These are phyloP conservation scores for Corylus heterophylla DNA, from an alignment of 306 rosid species.

Conservation along the genomic window DNA sequence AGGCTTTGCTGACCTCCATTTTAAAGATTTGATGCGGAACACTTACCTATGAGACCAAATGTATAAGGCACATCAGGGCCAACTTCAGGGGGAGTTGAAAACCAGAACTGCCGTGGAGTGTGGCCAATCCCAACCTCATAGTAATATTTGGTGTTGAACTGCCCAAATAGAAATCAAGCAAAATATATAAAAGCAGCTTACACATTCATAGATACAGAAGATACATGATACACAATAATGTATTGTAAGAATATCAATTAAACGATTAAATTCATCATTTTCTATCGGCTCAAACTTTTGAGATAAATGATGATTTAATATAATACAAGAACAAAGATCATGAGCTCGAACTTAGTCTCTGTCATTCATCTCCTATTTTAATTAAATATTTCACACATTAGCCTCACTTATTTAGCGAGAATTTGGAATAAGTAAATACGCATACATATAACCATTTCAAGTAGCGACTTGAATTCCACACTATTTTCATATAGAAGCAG, in stretches of 20 bases:
- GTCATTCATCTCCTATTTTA: too few species aligned
- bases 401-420: too few species aligned
- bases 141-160: slow-evolving; percentile 76
- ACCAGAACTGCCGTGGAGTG: slow-evolving; percentile 70
- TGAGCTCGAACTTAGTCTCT: too few species aligned
- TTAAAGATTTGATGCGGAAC: neutral
- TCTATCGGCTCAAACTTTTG: too few species aligned
- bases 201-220: neutral
- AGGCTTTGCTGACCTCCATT: neutral
- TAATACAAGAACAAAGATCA: too few species aligned
- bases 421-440: too few species aligned
- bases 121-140: slow-evolving; percentile 68
- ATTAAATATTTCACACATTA: too few species aligned
- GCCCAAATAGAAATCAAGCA: slow-evolving; percentile 8
- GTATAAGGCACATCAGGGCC: slow-evolving; percentile 93
- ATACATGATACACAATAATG: neutral
- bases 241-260: too few species aligned
- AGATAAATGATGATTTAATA: too few species aligned
- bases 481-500: neutral
- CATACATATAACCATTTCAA: neutral
- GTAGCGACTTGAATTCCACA: neutral
- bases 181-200: neutral
- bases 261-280: too few species aligned
- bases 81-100: slow-evolving; percentile 72
- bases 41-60: slow-evolving; percentile 85